Base-by-base conservation (phyloP, 2,329 filamentous ascomycete species). In the Clarireedia paspali region DNA sequence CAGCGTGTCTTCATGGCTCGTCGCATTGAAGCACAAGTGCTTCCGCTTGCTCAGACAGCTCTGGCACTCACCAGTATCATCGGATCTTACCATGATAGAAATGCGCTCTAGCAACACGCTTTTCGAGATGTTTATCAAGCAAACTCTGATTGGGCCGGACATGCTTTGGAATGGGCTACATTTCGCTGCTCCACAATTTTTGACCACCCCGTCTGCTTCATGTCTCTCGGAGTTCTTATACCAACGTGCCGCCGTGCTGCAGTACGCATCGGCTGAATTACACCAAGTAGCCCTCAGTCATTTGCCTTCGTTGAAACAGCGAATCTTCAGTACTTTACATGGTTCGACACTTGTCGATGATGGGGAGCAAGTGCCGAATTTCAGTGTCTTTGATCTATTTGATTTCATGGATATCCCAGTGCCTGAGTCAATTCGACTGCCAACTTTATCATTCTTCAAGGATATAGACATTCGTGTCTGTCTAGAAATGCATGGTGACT, bases 331-430 rank as follows among this genome's bases (percentile, higher is more conserved):
- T 58, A 82, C 89, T 0, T 75, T 97, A n/a, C 82, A 91, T 45
- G 94, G 94, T 5, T 84, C 87, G 44, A 83, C 89, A 6, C 77
- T 81, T 10, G 75, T 84, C 17, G 80, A 86, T 14, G 82, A 82
- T 57, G 85, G 86, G 48, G 81, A 88, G 53, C 75, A 83, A 5
- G 75, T 87, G 39, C 58, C 74, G 27, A 87, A 90, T 57, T 80
- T 86, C 0, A 91, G 88, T 3, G 80, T 97, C 6, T 96, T 97
- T 66, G 91, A 96, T 62, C 78, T 97, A 23, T 94, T 95, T 65
- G 94, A 99, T 71, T 97, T 97, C 66, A 80, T 94, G 58, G 84
- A 88, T 59, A 71, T 87, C 10, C 77, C 81, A 48, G 75, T 84
- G 0, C 70, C 71, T 56, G 67, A 71, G 12, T 65, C 73, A 45